Evolutionary conservation across 139 green algal genomes (phyloP).

Genomic region (Coelastrella sp.): DNA sequence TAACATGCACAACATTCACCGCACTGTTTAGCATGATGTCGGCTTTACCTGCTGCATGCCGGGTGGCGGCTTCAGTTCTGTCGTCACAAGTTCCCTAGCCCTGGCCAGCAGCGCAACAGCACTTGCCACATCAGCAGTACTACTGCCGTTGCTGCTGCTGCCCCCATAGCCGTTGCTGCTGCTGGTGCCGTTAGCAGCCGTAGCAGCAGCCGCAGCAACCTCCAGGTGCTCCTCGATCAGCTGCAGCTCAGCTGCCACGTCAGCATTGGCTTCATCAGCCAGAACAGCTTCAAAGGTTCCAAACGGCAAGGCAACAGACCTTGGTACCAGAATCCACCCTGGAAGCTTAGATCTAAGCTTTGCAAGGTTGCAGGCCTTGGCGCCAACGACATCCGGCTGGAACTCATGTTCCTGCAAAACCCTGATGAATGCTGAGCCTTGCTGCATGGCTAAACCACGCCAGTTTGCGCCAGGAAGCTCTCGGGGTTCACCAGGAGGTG

Average conservation of each 20-base stretch:
- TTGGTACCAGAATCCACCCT: conserved; percentile 10
- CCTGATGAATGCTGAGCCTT: conserved; percentile 6
- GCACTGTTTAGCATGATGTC: too few species aligned
- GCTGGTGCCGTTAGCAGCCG: neutral
- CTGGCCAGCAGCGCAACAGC: conserved; percentile 42
- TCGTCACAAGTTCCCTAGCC: conserved; percentile 53
- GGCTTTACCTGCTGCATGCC: conserved; percentile 23
- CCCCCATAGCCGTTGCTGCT: neutral
- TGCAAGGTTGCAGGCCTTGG: conserved; percentile 84
- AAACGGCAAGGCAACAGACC: conserved; percentile 83
- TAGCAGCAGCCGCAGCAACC: neutral
- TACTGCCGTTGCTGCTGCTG: neutral
- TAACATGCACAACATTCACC: too few species aligned
- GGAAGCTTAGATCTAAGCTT: conserved; percentile 53
- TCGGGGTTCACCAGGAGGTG: neutral
- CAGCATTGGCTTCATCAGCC: conserved; percentile 61
- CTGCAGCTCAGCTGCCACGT: conserved; percentile 54
- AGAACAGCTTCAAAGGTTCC: conserved; percentile 88
- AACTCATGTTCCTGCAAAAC: conserved; percentile 71
- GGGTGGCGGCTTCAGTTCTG: conserved; percentile 14
- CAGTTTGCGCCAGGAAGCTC: conserved; percentile 4
- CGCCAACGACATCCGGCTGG: conserved; percentile 73
- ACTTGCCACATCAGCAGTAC: neutral
- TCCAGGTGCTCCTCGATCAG: conserved; percentile 46
- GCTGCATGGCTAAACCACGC: neutral